phyloP scores from a whole-genome alignment of 768 basidiomycete genomes.

The Russula griseocarnosa region DNA sequence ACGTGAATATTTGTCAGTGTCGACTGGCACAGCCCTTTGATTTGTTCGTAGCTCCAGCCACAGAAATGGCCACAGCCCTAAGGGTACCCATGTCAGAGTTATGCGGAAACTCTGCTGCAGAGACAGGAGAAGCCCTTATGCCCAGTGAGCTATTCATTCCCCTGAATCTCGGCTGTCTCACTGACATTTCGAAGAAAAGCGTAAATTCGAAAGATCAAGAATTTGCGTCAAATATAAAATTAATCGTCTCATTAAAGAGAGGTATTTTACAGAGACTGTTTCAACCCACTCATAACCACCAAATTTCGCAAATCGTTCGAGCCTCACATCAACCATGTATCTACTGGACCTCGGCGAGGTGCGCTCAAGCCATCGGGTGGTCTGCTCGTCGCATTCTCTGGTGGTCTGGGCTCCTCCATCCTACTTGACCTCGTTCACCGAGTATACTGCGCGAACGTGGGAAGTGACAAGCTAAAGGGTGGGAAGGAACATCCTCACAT shows the following conservation, averaged over 20 bases:
- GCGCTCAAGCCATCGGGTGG: conserved; percentile 64
- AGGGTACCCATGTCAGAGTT: conserved; percentile 27
- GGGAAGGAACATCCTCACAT: conserved; percentile 68
- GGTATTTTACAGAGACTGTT: conserved; percentile 50
- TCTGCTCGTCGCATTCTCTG: conserved; percentile 66
- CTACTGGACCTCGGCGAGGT: conserved; percentile 53
- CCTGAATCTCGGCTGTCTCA: not conserved
- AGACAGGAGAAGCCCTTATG: conserved; percentile 58
- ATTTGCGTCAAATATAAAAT: conserved; percentile 73
- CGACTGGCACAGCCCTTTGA: no score
- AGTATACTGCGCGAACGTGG: conserved; percentile 46
- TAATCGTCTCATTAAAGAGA: conserved; percentile 30
- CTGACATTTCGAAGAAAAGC: conserved; percentile 45
- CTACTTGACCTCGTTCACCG: conserved; percentile 63
- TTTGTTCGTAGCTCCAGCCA: no score
- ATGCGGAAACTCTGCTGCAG: conserved; percentile 61
- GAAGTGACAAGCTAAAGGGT: conserved; percentile 35
- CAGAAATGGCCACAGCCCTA: no score
- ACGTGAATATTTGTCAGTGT: no score
- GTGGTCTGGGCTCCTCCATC: conserved; percentile 71
- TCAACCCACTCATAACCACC: conserved; percentile 54
- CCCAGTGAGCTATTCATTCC: conserved; percentile 45
- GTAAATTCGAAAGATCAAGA: conserved; percentile 63
- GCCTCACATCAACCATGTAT: conserved; percentile 53
- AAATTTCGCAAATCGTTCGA: conserved; percentile 67